Evolutionary conservation across 768 basidiomycete genomes (phyloP).

Genomic region (Panellus pusillus): DNA sequence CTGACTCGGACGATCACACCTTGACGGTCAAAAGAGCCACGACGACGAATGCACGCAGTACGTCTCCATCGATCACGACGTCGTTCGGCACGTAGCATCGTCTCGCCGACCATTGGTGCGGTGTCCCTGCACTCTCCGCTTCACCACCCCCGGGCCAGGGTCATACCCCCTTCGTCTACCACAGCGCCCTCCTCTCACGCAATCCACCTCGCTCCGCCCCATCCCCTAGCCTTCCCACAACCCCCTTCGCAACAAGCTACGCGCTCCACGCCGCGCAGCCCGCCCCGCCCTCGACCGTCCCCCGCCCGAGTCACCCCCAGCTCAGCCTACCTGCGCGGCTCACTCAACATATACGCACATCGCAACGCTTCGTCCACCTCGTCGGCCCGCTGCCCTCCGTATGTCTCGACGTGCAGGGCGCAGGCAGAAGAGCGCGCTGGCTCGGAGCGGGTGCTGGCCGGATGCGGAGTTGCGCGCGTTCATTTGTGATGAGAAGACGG

Average conservation of each 20-base stretch:
- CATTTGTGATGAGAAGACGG: slow-evolving; percentile 31
- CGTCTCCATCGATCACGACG: slow-evolving; percentile 47
- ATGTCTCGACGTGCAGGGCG: slow-evolving; percentile 73
- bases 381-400: slow-evolving; percentile 76
- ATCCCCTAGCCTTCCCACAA: slow-evolving; percentile 26
- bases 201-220: slow-evolving; percentile 32
- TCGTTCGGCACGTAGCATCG: slow-evolving; percentile 47
- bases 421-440: slow-evolving; percentile 64
- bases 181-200: slow-evolving; percentile 24
- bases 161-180: slow-evolving; percentile 11
- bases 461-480: slow-evolving; percentile 57
- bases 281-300: no score
- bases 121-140: slow-evolving; percentile 46
- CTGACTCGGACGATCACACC: no score
- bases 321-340: slow-evolving; percentile 72
- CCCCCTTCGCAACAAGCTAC: slow-evolving; percentile 58
- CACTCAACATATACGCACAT: slow-evolving; percentile 84
- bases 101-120: slow-evolving; percentile 66
- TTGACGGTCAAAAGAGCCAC: no score
- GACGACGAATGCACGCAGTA: slow-evolving; percentile 51
- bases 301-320: no score
- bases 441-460: slow-evolving; percentile 62
- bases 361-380: slow-evolving; percentile 81
- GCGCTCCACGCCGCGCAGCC: slow-evolving; percentile 63
- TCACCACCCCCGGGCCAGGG: no score